These are phyloP conservation scores for Taphrina deformans DNA, from an alignment of 1,139 yeast species.

Conservation along the genomic window DNA sequence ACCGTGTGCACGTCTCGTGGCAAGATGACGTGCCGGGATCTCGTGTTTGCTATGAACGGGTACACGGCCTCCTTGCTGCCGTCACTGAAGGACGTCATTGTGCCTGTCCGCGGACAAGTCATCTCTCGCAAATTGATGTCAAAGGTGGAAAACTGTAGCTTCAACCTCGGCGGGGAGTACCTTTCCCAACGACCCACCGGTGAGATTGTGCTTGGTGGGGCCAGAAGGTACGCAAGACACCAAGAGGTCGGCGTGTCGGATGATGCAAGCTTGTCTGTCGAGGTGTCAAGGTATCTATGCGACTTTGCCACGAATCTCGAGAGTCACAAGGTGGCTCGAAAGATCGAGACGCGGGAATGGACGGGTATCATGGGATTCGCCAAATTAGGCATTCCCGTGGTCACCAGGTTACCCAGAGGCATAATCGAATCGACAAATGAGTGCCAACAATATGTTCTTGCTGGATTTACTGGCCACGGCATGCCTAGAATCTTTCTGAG, in stretches of 20 bases:
- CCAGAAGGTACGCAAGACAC: not conserved
- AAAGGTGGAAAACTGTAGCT: constrained; percentile 1
- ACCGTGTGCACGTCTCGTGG: not conserved
- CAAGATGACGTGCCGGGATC: not conserved
- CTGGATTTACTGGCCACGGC: constrained; percentile 21
- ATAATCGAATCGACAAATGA: not conserved
- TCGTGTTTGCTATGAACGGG: constrained; percentile 19
- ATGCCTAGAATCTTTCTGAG: constrained; percentile 18
- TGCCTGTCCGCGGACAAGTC: constrained; percentile 27
- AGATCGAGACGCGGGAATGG: constrained; percentile 1
- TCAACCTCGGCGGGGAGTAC: constrained; percentile 12
- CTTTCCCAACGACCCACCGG: constrained; percentile 11
- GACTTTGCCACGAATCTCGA: not conserved
- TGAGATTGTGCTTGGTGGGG: constrained; percentile 4
- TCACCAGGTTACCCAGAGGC: not conserved
- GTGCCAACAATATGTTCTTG: not conserved
- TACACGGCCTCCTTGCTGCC: constrained; percentile 14
- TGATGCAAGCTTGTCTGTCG: not conserved
- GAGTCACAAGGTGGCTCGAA: not conserved
- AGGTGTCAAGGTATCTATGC: not conserved
- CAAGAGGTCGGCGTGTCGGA: constrained; percentile 2
- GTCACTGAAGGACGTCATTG: not conserved
- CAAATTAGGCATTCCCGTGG: constrained; percentile 13
- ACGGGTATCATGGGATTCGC: constrained; percentile 24
- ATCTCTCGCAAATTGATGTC: not conserved